Evolutionary conservation across 1,139 yeast species (phyloP), one percentile per base, ranked within the genome.

Genomic region (Suhomyces bribrorum): DNA sequence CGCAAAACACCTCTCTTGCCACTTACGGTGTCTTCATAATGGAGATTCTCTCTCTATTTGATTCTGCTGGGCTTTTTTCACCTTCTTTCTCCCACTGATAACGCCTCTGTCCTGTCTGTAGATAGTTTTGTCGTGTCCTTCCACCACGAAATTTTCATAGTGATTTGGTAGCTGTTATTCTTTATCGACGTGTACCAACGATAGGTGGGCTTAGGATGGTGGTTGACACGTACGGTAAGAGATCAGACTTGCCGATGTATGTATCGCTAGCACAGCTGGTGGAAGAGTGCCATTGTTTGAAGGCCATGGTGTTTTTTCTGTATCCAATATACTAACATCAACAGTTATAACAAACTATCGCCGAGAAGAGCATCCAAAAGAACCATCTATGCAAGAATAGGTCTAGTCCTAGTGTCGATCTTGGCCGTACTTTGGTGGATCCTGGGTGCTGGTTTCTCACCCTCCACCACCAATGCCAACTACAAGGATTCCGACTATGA

Each of bases 171-270:
- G 31, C 22, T 26, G 26, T 27, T 27, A 32, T 18, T 24, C 26
- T 11, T 20, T 24, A 25, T 15, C 32, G 27, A 32, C 33, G 24
- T 26, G 31, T 26, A 26, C 34, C 23, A 20, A 20, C 23, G 23
- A 37, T 27, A 26, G 33, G 41, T 24, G 34, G 38, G 18, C 23
- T 20, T 8, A 43, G 36, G 37, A 62, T 61, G 65, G 61, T 52
- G 35, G 49, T 59, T 36, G 66, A 64, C 45, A 54, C 62, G 31
- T 63, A 59, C 45, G 68, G 69, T 32, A 71, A 69, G 58, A 70
- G 67, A 54, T 53, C 65, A 14, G 79, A 73, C 46, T 69, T 76
- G 48, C 81, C 81, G 38, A 61, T 68, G 60, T 70, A 69, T 44
- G 65, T 64, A 43, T 36, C 45, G 44, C 36, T 28, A 29, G 17